These are phyloP conservation scores for Fusarium nurragi DNA, from an alignment of 2,329 filamentous ascomycete species.

Conservation along the genomic window DNA sequence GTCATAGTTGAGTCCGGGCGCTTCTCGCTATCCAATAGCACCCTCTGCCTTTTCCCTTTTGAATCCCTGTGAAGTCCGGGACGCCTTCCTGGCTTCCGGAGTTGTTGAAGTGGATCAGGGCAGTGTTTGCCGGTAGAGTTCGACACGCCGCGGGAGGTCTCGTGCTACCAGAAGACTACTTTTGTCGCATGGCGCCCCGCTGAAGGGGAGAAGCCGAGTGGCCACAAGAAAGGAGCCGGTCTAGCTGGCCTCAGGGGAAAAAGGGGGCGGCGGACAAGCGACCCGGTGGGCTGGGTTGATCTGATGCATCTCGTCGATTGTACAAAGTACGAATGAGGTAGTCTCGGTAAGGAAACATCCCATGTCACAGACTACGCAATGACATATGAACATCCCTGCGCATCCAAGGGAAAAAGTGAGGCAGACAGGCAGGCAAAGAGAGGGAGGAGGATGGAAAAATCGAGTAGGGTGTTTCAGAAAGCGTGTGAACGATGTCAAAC, in stretches of 20 bases:
- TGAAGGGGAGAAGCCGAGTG: conserved; percentile 45
- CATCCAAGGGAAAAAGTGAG: conserved; percentile 13
- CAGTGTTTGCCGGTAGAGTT: conserved; percentile 38
- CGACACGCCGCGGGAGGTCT: conserved; percentile 28
- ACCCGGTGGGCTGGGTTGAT: conserved; percentile 47
- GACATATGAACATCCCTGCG: conserved; percentile 32
- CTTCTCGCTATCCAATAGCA: conserved; percentile 36
- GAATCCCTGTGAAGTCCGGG: conserved; percentile 35
- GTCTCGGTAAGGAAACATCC: conserved; percentile 30
- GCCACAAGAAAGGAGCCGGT: conserved; percentile 23
- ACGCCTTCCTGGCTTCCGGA: conserved; percentile 43
- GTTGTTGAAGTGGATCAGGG: conserved; percentile 30
- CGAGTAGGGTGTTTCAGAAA: conserved; percentile 36
- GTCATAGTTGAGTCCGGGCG: conserved; percentile 39
- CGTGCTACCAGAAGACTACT: conserved; percentile 40
- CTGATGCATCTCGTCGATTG: conserved; percentile 43
- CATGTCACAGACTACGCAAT: conserved; percentile 34
- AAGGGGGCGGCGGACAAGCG: conserved; percentile 44
- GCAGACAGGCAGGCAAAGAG: conserved; percentile 12
- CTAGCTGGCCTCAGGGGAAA: conserved; percentile 42
- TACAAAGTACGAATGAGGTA: conserved; percentile 32
- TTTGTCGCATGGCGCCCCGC: conserved; percentile 46
- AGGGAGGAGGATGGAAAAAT: conserved; percentile 9
- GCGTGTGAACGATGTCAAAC: conserved; percentile 20
- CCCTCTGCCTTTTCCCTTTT: conserved; percentile 15